phyloP scores from a whole-genome alignment of 306 rosid species.

The Quercus engelmannii region DNA sequence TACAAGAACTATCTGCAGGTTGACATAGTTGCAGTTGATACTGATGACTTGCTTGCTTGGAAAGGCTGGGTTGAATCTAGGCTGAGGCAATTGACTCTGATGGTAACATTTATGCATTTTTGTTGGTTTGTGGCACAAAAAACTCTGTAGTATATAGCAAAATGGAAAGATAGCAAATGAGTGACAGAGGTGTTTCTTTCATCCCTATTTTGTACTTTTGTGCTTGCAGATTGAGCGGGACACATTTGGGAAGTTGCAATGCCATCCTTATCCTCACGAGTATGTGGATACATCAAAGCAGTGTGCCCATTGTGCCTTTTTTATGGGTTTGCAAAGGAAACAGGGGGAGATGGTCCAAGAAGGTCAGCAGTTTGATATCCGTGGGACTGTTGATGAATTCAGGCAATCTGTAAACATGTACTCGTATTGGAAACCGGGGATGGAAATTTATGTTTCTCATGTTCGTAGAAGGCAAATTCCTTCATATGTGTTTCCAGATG shows the following conservation, averaged over 20 bases:
- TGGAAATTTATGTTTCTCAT: constrained; percentile 52
- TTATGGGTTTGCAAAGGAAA: constrained; percentile 58
- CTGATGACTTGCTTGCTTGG: constrained; percentile 79
- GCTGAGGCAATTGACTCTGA: constrained; percentile 73
- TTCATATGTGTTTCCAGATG: constrained; percentile 40
- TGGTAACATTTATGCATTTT: constrained; percentile 22
- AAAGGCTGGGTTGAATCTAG: constrained; percentile 99
- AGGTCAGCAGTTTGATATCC: constrained; percentile 59
- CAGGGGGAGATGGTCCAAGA: constrained; percentile 50
- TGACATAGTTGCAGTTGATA: constrained; percentile 77
- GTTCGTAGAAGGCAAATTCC: constrained; percentile 51
- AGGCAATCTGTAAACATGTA: constrained; percentile 45
- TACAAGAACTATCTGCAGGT: constrained; percentile 88
- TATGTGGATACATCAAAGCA: constrained; percentile 39
- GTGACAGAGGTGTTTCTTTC: background rate
- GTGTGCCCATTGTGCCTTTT: constrained; percentile 47
- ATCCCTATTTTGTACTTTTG: background rate
- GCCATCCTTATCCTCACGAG: constrained; percentile 48
- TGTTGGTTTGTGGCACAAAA: background rate
- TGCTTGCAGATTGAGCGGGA: constrained; percentile 46
- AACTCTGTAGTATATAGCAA: background rate
- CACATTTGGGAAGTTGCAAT: constrained; percentile 55
- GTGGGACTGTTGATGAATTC: constrained; percentile 47
- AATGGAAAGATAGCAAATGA: background rate
- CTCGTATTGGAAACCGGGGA: constrained; percentile 53